Conservation (phyloP, 768 basidiomycete genomes). For the Naganishia onofrii region DNA sequence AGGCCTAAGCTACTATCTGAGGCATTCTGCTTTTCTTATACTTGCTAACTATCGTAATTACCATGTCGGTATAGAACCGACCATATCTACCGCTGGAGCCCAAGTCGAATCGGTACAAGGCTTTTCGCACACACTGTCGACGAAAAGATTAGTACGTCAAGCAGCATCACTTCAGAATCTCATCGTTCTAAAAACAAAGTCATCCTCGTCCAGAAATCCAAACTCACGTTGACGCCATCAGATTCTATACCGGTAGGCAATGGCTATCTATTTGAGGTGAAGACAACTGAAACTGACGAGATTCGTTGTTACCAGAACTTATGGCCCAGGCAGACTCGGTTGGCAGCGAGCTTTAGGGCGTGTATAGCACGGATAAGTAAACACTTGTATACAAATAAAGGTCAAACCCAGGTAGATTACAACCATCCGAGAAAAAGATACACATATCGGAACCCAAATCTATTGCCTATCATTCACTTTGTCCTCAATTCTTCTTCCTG, state of each 20-base stretch:
- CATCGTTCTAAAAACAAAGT: neutral
- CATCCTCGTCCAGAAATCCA: conserved; percentile 13
- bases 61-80: conserved; percentile 1
- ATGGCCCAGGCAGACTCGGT: conserved; percentile 21
- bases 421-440: neutral
- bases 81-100: conserved; percentile 32
- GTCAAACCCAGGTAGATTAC: neutral
- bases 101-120: conserved; percentile 30
- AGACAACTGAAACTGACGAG: neutral
- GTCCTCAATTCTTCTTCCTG: conserved; percentile 5
- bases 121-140: conserved; percentile 32
- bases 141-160: conserved; percentile 31
- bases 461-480: neutral
- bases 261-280: no score
- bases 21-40: neutral
- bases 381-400: neutral
- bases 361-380: neutral
- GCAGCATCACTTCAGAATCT: neutral
- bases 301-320: neutral
- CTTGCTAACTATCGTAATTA: neutral
- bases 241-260: conserved; percentile 25
- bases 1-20: neutral
- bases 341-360: neutral
- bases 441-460: neutral
- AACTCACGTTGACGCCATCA: conserved; percentile 26